Percentiles rank a stretch among this genome's conserved stretches.
phyloP scores from a whole-genome alignment of 345 rosid genomes.

The Trapa incisa region DNA sequence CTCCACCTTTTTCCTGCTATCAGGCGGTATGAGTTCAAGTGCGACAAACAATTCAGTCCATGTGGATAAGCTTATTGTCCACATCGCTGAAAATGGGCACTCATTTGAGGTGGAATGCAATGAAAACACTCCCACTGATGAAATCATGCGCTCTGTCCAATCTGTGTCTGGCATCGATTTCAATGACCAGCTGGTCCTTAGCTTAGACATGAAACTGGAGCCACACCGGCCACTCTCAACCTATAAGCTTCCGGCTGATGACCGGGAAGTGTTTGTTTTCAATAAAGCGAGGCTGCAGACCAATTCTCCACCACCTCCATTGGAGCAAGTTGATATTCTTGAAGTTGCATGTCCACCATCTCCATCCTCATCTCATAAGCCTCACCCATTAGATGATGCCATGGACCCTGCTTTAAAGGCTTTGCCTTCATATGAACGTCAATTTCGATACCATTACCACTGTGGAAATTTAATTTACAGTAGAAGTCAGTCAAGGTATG shows the following conservation, averaged over 20 bases:
- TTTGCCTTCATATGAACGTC: slow-evolving; percentile 83
- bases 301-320: slow-evolving; percentile 49
- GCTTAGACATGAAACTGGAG: slow-evolving; percentile 76
- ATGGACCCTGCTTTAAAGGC: slow-evolving; percentile 91
- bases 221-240: slow-evolving; percentile 62
- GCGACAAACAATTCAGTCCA: slow-evolving; percentile 32
- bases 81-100: slow-evolving; percentile 80
- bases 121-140: slow-evolving; percentile 53
- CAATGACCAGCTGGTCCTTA: slow-evolving; percentile 76
- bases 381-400: slow-evolving; percentile 82
- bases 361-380: slow-evolving; percentile 34
- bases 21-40: slow-evolving; percentile 57
- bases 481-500: slow-evolving; percentile 42
- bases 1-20: background rate
- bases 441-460: slow-evolving; percentile 62
- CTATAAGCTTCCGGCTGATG: slow-evolving; percentile 64
- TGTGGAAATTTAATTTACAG: slow-evolving; percentile 44
- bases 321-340: slow-evolving; percentile 38
- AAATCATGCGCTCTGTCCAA: slow-evolving; percentile 60
- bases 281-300: slow-evolving; percentile 69
- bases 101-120: slow-evolving; percentile 58
- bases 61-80: slow-evolving; percentile 61
- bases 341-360: slow-evolving; percentile 47
- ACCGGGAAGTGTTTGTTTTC: slow-evolving; percentile 62
- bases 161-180: slow-evolving; percentile 41